Conservation (phyloP, 306 rosid species). For the Vachellia collinsii region DNA sequence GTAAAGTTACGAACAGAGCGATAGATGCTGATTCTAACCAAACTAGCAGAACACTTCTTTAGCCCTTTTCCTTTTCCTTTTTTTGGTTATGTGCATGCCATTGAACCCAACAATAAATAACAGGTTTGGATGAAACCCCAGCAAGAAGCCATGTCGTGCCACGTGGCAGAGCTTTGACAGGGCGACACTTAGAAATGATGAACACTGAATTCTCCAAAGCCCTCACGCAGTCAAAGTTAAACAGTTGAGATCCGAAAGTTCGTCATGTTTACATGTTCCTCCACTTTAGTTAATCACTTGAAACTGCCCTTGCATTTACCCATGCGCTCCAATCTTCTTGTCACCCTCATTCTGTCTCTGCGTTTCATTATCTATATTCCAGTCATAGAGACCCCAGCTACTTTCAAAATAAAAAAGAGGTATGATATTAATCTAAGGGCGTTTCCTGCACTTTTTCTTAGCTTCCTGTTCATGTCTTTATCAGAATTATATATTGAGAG, state of each 20-base stretch:
- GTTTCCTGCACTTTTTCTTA: background rate
- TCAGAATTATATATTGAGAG: background rate
- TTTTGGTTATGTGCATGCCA: no score
- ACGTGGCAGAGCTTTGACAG: background rate
- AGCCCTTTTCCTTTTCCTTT: no score
- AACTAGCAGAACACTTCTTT: background rate
- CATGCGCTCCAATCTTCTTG: background rate
- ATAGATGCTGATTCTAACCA: background rate
- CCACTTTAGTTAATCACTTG: background rate
- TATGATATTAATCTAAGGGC: background rate
- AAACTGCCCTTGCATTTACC: background rate
- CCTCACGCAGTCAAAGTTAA: background rate
- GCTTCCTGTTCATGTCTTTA: background rate
- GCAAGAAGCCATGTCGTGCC: background rate
- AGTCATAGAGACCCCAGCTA: background rate
- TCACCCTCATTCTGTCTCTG: background rate
- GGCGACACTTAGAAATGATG: background rate
- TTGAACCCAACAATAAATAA: background rate
- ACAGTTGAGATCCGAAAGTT: slow-evolving; percentile 39
- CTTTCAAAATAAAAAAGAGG: background rate
- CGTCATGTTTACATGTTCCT: background rate
- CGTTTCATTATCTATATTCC: background rate
- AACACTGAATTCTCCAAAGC: background rate
- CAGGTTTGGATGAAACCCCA: background rate
- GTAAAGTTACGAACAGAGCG: background rate